Base-by-base conservation (phyloP, 495 filamentous ascomycete species). In the Penicillium daleae region DNA sequence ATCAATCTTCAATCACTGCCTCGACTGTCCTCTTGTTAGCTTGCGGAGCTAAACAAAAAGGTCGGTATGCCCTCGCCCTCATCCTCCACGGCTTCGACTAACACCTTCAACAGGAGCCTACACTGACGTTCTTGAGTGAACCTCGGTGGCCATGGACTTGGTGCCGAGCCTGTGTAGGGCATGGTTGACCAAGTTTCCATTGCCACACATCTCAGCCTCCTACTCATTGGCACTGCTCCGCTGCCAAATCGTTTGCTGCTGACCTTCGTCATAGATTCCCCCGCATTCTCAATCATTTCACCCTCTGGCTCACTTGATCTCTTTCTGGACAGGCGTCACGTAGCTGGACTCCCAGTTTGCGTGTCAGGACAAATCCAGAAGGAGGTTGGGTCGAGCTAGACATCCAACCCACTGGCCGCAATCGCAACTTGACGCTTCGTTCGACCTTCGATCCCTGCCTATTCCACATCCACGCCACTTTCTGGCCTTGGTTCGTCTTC, bases 61-160 rank as follows among this genome's bases (percentile, higher is more conserved):
- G n/a, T 6, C 7, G 7, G n/a, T 10, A 19, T 22, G 12, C 17
- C n/a, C 4, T 1, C 1, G 9, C 10, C 0, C 9, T 22, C 6
- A 39, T 39, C 3, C 3, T 39, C 13, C 1, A 12, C 33, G 4
- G 35, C 35, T 39, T 35, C 1, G 15, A 17, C 35, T 39, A 39
- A 39, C 35, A 39, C 12, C 17, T 39, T 17, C 35, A 21, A 1
- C 19, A 46, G 40, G n/a, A 46, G 40, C 40, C 40, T 46, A 44
- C 40, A 44, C 40, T 44, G 22, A 44, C 40, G 40, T 44, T 44
- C 40, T 44, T 44, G 40, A 21, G 40, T 44, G 40, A 44, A 44
- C 40, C 40, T 44, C 40, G 40, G 19, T 21, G 19, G n/a, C 7
- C 6, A 44, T 21, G n/a, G 4, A 2, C 35, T 39, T 39, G 35